Evolutionary conservation across 164 flowering plant species (phyloP).

Genomic region (Tinospora cordifolia): DNA sequence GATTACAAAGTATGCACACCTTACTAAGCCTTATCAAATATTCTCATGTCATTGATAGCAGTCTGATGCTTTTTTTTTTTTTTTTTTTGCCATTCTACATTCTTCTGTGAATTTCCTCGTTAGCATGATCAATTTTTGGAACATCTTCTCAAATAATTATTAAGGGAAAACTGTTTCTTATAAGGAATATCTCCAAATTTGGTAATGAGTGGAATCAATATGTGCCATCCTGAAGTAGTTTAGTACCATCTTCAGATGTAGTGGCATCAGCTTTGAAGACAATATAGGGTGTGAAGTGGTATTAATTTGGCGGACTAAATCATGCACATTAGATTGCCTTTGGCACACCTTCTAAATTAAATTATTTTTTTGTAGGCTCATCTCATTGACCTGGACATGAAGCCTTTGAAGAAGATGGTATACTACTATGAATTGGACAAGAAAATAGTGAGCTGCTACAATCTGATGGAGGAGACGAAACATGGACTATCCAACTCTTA

Average conservation of each 20-base stretch:
- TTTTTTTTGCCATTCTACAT: too few species aligned
- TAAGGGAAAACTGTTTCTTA: too few species aligned
- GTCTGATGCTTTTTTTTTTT: neutral
- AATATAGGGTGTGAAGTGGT: neutral
- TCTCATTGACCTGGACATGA: constrained; percentile 85
- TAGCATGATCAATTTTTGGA: too few species aligned
- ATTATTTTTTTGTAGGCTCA: constrained; percentile 37
- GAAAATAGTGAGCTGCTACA: constrained; percentile 55
- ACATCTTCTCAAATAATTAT: too few species aligned
- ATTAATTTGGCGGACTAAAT: neutral
- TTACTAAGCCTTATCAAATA: neutral
- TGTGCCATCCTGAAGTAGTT: neutral
- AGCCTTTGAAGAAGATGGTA: constrained; percentile 68
- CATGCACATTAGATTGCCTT: neutral
- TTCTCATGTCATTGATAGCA: neutral
- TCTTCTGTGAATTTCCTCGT: too few species aligned
- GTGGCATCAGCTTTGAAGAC: neutral
- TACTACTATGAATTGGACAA: constrained; percentile 69
- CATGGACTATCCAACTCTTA: neutral
- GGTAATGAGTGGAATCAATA: neutral
- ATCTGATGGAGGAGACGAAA: constrained; percentile 24
- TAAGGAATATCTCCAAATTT: too few species aligned
- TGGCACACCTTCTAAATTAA: constrained; percentile 11
- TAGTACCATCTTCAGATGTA: neutral
- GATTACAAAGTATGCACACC: constrained; percentile 62